Conservation (phyloP, 495 filamentous ascomycete genomes). For the Aspergillus taichungensis region DNA sequence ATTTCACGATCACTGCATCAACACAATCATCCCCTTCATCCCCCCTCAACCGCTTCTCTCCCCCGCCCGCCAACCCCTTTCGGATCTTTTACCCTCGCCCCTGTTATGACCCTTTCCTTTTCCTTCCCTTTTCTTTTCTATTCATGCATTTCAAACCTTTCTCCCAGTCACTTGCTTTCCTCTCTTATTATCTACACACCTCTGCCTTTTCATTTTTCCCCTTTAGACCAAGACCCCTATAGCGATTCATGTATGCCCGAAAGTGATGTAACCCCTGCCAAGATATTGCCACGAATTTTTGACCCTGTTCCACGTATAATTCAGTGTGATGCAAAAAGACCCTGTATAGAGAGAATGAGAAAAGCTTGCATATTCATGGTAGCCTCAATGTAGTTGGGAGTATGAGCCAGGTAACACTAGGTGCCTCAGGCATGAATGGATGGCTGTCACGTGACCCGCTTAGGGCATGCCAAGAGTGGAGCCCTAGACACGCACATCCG, state of each 20-base stretch:
- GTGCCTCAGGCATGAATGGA: slow-evolving; percentile 24
- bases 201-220: slow-evolving; percentile 22
- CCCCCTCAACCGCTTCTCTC: slow-evolving; percentile 6
- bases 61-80: slow-evolving; percentile 6
- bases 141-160: slow-evolving; percentile 2
- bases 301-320: slow-evolving; percentile 24
- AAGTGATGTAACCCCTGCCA: slow-evolving; percentile 40
- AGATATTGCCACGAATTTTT: slow-evolving; percentile 31
- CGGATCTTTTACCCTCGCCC: slow-evolving; percentile 1
- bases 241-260: slow-evolving; percentile 44
- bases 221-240: slow-evolving; percentile 39
- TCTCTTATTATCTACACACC: slow-evolving; percentile 5
- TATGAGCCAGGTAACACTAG: background rate
- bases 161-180: slow-evolving; percentile 7
- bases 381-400: background rate
- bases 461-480: slow-evolving; percentile 15
- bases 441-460: slow-evolving; percentile 23
- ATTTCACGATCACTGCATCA: no score
- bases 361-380: slow-evolving; percentile 8
- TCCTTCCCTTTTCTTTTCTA: slow-evolving; percentile 17
- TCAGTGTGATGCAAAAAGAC: slow-evolving; percentile 10
- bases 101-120: slow-evolving; percentile 25
- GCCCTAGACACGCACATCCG: slow-evolving; percentile 31
- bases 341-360: slow-evolving; percentile 27
- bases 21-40: slow-evolving; percentile 4